These are phyloP conservation scores for Tricholoma bakamatsutake DNA, from an alignment of 768 basidiomycete genomes.

Conservation along the genomic window DNA sequence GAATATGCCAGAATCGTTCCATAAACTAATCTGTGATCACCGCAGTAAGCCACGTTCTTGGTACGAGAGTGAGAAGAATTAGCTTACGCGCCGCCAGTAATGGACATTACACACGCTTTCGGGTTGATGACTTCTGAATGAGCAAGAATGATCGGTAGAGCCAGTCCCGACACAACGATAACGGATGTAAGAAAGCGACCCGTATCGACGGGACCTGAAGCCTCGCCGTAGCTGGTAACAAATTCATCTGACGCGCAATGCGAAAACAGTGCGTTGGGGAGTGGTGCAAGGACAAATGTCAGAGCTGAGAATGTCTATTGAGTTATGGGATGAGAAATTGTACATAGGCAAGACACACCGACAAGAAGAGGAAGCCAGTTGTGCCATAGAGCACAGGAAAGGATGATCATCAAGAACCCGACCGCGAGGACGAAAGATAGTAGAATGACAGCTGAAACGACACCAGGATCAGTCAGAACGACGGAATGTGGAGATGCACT, in stretches of 20 bases:
- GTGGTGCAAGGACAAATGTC: constrained; percentile 90
- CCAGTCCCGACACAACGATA: constrained; percentile 90
- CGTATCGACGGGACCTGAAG: constrained; percentile 72
- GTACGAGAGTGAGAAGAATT: neutral
- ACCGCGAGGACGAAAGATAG: constrained; percentile 96
- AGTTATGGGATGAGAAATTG: neutral
- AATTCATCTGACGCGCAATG: constrained; percentile 87
- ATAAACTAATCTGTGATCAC: constrained; percentile 62
- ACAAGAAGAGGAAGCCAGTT: constrained; percentile 98
- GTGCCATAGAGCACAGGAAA: constrained; percentile 91
- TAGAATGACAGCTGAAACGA: constrained; percentile 77
- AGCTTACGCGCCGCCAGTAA: constrained; percentile 84
- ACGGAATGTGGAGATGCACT: neutral
- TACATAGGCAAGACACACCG: constrained; percentile 49
- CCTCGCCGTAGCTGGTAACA: constrained; percentile 43
- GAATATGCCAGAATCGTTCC: constrained; percentile 88
- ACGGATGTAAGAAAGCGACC: constrained; percentile 92
- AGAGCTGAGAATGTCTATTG: constrained; percentile 49
- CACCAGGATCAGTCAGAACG: neutral
- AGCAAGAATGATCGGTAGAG: constrained; percentile 85
- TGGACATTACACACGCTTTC: constrained; percentile 90
- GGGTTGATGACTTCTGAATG: constrained; percentile 85
- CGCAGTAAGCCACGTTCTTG: neutral
- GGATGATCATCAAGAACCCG: constrained; percentile 96
- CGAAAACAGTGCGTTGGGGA: constrained; percentile 93